Conservation (phyloP, 257 asterid species). For the Solanum pinnatisectum region DNA sequence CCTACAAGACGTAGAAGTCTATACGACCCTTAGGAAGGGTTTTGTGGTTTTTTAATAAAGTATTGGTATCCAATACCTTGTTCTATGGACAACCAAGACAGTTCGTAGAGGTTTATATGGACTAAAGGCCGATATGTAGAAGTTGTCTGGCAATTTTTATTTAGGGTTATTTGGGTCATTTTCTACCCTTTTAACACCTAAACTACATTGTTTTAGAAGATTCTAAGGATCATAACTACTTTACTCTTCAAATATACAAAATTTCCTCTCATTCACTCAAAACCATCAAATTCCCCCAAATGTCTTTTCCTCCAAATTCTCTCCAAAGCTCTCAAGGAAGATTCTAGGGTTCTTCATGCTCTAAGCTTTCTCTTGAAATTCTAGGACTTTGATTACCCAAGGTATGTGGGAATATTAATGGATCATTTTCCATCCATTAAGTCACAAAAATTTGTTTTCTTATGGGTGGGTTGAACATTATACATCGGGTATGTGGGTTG, state of each 20-base stretch:
- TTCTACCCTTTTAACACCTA: not conserved
- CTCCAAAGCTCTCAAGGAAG: not conserved
- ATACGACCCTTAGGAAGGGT: not conserved
- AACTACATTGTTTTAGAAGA: not conserved
- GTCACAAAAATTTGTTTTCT: not conserved
- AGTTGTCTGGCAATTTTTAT: too few relatives aligned
- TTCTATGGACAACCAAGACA: not conserved
- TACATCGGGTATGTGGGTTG: too few relatives aligned
- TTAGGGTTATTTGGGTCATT: not conserved
- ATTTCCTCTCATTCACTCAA: not conserved
- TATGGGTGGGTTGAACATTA: too few relatives aligned
- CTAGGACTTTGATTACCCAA: not conserved
- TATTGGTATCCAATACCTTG: not conserved
- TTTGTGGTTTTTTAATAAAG: not conserved
- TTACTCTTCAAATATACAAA: not conserved
- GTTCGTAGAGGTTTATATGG: not conserved
- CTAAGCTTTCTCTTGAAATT: not conserved
- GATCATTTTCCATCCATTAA: not conserved
- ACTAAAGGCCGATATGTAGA: not conserved
- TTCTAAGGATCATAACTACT: not conserved
- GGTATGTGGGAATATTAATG: not conserved
- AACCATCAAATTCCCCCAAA: not conserved
- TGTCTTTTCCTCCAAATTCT: not conserved
- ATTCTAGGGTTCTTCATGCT: too few relatives aligned
- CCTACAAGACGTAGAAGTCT: not conserved